Conservation (phyloP, 202 grass and related monocot genomes). For the Panicum hallii region DNA sequence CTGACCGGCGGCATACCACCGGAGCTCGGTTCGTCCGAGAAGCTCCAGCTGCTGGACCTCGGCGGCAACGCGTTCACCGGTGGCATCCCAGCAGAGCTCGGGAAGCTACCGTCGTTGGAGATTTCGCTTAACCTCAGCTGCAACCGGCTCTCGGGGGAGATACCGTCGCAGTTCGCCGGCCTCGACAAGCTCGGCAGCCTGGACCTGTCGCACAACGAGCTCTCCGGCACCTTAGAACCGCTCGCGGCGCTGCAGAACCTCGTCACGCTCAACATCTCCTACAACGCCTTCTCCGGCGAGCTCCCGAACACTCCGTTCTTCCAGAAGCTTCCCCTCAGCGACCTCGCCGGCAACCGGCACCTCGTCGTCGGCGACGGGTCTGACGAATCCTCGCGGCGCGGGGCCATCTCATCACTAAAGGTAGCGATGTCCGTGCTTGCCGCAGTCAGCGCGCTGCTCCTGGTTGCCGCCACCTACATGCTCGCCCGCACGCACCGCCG, state of each 20-base stretch:
- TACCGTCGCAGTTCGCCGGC: slow-evolving; percentile 63
- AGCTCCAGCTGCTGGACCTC: slow-evolving; percentile 87
- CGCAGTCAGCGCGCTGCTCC: slow-evolving; percentile 61
- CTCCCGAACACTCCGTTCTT: slow-evolving; percentile 92
- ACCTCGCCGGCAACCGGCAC: slow-evolving; percentile 82
- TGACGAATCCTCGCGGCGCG: slow-evolving; percentile 39
- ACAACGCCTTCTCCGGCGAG: slow-evolving; percentile 87
- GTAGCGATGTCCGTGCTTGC: slow-evolving; percentile 75
- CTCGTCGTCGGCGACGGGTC: slow-evolving; percentile 54
- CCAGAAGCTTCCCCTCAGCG: slow-evolving; percentile 76
- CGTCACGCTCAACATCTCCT: slow-evolving; percentile 84
- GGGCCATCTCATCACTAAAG: slow-evolving; percentile 61
- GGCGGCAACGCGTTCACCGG: slow-evolving; percentile 78
- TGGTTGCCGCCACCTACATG: slow-evolving; percentile 67
- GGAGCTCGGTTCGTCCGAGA: slow-evolving; percentile 76
- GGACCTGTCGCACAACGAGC: slow-evolving; percentile 80
- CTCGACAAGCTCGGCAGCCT: slow-evolving; percentile 90
- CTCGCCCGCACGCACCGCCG: slow-evolving; percentile 53
- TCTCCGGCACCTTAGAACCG: slow-evolving; percentile 59
- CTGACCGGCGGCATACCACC: slow-evolving; percentile 63
- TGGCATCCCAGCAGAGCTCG: slow-evolving; percentile 64
- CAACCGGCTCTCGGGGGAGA: slow-evolving; percentile 76
- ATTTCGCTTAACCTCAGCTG: slow-evolving; percentile 91
- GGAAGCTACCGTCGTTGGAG: slow-evolving; percentile 65
- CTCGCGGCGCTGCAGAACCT: slow-evolving; percentile 82